Conservation (phyloP, 1,139 yeast genomes). For the Candida glucosophila region DNA sequence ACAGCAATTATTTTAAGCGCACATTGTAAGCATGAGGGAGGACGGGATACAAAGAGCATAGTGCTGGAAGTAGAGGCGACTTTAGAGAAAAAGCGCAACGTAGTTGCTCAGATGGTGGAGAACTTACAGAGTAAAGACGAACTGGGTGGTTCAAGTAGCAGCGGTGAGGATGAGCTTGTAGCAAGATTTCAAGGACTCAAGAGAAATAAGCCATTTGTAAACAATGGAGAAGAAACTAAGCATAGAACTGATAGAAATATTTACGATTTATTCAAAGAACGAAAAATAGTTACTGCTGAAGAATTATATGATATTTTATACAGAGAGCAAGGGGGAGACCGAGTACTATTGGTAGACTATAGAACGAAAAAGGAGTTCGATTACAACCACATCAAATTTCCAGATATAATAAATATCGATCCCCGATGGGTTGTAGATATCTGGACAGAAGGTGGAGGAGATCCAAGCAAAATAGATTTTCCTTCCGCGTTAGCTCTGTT, state of each 20-base stretch:
- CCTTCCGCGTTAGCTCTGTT: conserved; percentile 47
- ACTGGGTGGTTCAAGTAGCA: not conserved
- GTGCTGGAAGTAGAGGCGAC: conserved; percentile 14
- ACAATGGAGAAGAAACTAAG: not conserved
- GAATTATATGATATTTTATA: conserved; percentile 16
- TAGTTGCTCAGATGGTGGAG: conserved; percentile 3
- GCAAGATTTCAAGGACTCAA: conserved; percentile 12
- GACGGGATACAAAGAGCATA: conserved; percentile 1
- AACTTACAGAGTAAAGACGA: not conserved
- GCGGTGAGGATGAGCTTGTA: conserved; percentile 14
- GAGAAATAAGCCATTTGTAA: conserved; percentile 1
- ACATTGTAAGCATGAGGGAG: conserved; percentile 6
- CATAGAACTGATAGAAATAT: conserved; percentile 1
- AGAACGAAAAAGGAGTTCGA: conserved; percentile 52
- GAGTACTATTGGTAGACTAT: conserved; percentile 53
- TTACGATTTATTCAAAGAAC: conserved; percentile 1
- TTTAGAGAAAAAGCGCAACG: conserved; percentile 10
- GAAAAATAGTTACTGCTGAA: conserved; percentile 11
- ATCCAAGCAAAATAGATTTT: conserved; percentile 47
- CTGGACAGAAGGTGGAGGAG: conserved; percentile 19
- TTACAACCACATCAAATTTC: conserved; percentile 48
- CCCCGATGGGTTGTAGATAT: conserved; percentile 40
- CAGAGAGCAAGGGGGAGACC: conserved; percentile 6
- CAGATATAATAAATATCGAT: conserved; percentile 59
- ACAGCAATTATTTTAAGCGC: conserved; percentile 10